These are phyloP conservation scores for Rhodocollybia butyracea DNA, from an alignment of 768 basidiomycete species.

Conservation along the genomic window DNA sequence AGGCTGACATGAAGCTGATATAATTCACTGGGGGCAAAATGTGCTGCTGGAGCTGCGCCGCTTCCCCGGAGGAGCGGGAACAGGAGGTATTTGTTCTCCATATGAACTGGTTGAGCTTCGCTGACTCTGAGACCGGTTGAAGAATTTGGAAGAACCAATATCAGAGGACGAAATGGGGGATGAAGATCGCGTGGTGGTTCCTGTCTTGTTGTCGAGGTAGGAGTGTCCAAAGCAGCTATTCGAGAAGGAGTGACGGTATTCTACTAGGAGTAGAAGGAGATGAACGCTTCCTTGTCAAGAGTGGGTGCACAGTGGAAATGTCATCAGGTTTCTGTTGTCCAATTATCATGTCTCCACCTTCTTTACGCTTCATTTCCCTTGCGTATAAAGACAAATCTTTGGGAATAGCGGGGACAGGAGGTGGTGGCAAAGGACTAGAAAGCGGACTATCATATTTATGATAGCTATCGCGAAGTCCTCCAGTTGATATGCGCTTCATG, in stretches of 20 bases:
- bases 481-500: conserved; percentile 67
- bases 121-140: conserved; percentile 37
- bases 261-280: conserved; percentile 1
- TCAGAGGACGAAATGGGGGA: conserved; percentile 63
- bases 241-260: not conserved
- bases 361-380: not conserved
- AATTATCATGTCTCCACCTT: not conserved
- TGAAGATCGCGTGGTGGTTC: conserved; percentile 53
- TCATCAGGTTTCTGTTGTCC: conserved; percentile 11
- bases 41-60: conserved; percentile 26
- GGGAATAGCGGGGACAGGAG: conserved; percentile 61
- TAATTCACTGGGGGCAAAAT: conserved; percentile 57
- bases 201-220: conserved; percentile 25
- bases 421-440: conserved; percentile 15
- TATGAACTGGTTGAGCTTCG: conserved; percentile 60
- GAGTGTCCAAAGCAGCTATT: not conserved
- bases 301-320: not conserved
- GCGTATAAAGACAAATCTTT: conserved; percentile 27
- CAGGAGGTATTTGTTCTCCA: conserved; percentile 18
- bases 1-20: conserved; percentile 28
- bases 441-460: conserved; percentile 10
- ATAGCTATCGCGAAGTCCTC: conserved; percentile 59
- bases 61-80: conserved; percentile 2
- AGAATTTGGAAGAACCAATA: conserved; percentile 50
- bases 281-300: conserved; percentile 6